phyloP scores from a whole-genome alignment of 805 yeast species.

The Danielozyma ontarioensis region DNA sequence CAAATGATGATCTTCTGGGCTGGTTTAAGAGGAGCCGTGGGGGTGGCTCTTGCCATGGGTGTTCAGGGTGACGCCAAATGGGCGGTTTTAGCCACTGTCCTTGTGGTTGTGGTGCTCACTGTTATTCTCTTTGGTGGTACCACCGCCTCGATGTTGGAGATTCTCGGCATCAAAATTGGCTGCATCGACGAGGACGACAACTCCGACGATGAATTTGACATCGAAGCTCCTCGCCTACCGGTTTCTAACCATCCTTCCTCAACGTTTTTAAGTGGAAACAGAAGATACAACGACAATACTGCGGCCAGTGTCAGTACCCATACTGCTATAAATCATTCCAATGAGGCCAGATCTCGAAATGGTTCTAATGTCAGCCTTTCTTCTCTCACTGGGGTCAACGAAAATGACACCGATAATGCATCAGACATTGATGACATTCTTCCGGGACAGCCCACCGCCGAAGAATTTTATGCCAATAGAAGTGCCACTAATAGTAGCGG shows the following conservation, averaged over 20 bases:
- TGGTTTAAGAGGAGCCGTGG: constrained; percentile 97
- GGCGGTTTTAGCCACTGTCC: constrained; percentile 85
- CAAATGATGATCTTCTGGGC: constrained; percentile 99
- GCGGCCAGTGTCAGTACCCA: too few species aligned
- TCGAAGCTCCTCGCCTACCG: constrained; percentile 61
- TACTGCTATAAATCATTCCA: too few species aligned
- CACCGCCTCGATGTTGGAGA: constrained; percentile 96
- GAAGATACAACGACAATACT: constrained; percentile 14
- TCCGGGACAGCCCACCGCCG: constrained; percentile 5
- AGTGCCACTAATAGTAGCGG: constrained; percentile 17
- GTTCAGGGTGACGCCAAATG: constrained; percentile 89
- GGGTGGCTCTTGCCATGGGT: constrained; percentile 98
- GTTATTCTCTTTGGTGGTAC: constrained; percentile 98
- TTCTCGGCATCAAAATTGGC: constrained; percentile 88
- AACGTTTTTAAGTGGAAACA: constrained; percentile 9
- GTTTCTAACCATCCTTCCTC: constrained; percentile 7
- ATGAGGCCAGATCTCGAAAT: constrained; percentile 20
- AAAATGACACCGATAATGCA: constrained; percentile 20
- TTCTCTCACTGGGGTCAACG: constrained; percentile 9
- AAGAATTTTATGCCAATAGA: constrained; percentile 1
- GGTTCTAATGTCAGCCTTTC: constrained; percentile 24
- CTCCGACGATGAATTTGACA: constrained; percentile 93
- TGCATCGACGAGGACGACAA: constrained; percentile 68
- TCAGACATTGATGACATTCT: constrained; percentile 36
- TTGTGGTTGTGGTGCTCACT: constrained; percentile 94